Evolutionary conservation across 2,329 filamentous ascomycete genomes (phyloP).

Genomic region (Fusarium mundagurra): DNA sequence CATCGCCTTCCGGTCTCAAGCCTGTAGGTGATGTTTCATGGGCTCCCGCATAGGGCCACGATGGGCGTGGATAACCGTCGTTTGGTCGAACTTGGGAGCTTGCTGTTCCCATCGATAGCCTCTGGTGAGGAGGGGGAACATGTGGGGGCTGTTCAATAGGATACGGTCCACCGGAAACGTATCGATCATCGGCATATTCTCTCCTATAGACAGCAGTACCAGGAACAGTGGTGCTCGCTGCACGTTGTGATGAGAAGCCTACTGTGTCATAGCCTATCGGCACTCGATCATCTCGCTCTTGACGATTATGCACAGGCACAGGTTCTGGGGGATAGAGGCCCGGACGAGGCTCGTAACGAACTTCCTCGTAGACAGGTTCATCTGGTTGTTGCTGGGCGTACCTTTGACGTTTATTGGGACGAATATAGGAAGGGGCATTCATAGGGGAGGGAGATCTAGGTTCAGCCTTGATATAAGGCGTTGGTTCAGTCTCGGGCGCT

Average conservation of each 20-base stretch:
- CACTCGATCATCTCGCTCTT: constrained; percentile 45
- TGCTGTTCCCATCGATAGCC: constrained; percentile 22
- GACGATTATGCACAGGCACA: constrained; percentile 45
- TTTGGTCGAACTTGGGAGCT: constrained; percentile 55
- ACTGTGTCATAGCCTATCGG: constrained; percentile 49
- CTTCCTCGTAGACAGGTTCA: constrained; percentile 47
- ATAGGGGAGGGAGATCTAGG: constrained; percentile 72
- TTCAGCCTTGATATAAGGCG: constrained; percentile 70
- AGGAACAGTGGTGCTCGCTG: constrained; percentile 40
- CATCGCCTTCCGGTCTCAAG: constrained; percentile 59
- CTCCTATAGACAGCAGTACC: constrained; percentile 46
- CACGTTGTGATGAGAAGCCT: constrained; percentile 37
- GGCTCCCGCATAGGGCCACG: constrained; percentile 57
- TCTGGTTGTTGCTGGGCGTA: constrained; percentile 55
- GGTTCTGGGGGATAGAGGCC: constrained; percentile 50
- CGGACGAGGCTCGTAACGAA: constrained; percentile 54
- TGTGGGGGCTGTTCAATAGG: constrained; percentile 52
- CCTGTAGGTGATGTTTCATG: constrained; percentile 57
- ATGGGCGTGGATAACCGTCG: constrained; percentile 52
- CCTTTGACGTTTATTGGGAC: constrained; percentile 67
- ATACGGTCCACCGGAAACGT: constrained; percentile 43
- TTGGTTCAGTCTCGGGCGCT: constrained; percentile 57
- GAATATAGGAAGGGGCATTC: constrained; percentile 60
- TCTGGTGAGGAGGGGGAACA: constrained; percentile 48
- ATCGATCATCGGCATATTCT: constrained; percentile 48